A percentile compares a stretch with the other conserved stretches of the same genome.
Conservation (phyloP, 805 yeast genomes). For the Candida easanensis region DNA sequence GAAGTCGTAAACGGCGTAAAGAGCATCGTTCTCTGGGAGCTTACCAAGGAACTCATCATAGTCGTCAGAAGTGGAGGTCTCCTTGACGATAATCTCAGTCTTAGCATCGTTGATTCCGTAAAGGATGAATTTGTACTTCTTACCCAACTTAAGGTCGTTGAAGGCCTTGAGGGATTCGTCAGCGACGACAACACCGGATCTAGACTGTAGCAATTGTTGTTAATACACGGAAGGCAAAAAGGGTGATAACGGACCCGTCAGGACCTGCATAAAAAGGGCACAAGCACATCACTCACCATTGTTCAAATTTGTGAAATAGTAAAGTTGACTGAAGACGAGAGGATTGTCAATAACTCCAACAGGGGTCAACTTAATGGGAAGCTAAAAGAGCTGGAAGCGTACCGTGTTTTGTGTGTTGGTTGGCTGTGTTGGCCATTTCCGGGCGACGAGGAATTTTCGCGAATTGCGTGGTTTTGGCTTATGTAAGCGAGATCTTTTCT, state of each 20-base stretch:
- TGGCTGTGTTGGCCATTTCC: too few relatives aligned
- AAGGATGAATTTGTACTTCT: constrained; percentile 80
- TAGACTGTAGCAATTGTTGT: constrained; percentile 9
- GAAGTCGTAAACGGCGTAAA: constrained; percentile 95
- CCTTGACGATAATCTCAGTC: constrained; percentile 88
- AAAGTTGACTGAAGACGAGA: too few relatives aligned
- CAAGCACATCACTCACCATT: background rate
- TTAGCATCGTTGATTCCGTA: constrained; percentile 79
- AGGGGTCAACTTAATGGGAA: too few relatives aligned
- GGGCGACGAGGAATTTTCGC: too few relatives aligned
- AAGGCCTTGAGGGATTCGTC: constrained; percentile 92
- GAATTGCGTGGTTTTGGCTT: too few relatives aligned
- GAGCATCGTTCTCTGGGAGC: constrained; percentile 93
- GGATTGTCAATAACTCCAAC: too few relatives aligned
- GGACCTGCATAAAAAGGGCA: too few relatives aligned
- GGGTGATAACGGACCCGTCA: background rate
- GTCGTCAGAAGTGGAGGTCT: constrained; percentile 69
- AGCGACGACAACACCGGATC: constrained; percentile 66
- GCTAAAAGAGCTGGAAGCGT: too few relatives aligned
- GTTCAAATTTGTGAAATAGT: background rate
- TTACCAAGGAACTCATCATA: constrained; percentile 86
- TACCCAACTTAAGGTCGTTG: constrained; percentile 94
- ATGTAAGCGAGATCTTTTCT: too few relatives aligned
- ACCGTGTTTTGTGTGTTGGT: too few relatives aligned
- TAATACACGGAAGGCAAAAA: background rate